Base-by-base conservation (phyloP, 2,329 filamentous ascomycete species). In the Diaporthe sp. region DNA sequence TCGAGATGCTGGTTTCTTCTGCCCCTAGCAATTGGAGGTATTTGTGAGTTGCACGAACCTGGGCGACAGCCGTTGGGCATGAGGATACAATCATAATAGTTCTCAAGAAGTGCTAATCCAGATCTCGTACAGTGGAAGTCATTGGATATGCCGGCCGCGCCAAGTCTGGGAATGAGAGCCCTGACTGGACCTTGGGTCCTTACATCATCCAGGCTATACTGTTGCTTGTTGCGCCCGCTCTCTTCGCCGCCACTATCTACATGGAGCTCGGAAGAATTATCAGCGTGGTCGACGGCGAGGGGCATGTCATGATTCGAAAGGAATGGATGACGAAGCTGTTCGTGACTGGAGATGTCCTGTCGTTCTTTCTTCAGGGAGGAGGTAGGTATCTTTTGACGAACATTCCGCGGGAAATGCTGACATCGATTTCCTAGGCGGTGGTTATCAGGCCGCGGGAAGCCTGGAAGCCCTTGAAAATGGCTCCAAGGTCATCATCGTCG, bases 1-100 rank as follows among this genome's bases (percentile, higher is more conserved):
- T 82, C 82, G 3, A 81, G 83, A 44, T 86, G 86, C 1, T 90
- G 87, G 86, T 90, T 88, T 80, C 86, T 89, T 78, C 85, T 87
- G 2, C 86, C 89, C 0, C 87, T 90, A 53, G 76, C 87, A 12
- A 81, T 90, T n/a, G 88, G 88, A 20, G 86, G 86, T n/a, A 74
- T 86, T n/a, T 88, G 88, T 89, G 82, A 80, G 83, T 81, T 25
- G 22, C 20, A 20, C 2, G 20, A 3, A 5, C 17, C 17, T 5
- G 15, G 4, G 3, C 22, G 7, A 39, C 9, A 4, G 34, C 13
- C 1, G 20, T 44, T n/a, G 2, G 37, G 9, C 20, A n/a, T 20
- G 7, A 5, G 1, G 5, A 4, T 42, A 17, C 12, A 44, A 12
- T 34, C 5, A 4, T 31, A 4, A 20, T 10, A 5, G 13, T 25